A percentile compares a stretch with the other conserved stretches of the same genome.
phyloP scores from a whole-genome alignment of 2,329 filamentous ascomycete genomes.

The Zasmidium citrigriseum region DNA sequence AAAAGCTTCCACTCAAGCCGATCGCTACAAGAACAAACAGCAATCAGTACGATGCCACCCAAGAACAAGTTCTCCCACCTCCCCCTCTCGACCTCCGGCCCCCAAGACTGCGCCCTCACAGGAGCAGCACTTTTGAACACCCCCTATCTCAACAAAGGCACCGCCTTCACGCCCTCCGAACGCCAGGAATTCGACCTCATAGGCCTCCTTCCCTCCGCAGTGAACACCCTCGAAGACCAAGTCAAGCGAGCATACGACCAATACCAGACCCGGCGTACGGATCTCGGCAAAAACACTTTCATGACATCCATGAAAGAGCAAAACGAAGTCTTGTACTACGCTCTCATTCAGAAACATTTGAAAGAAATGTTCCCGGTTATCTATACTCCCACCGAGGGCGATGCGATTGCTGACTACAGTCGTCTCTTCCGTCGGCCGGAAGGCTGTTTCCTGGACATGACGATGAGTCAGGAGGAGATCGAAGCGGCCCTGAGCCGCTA shows the following conservation, averaged over 20 bases:
- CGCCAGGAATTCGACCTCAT: slow-evolving; percentile 68
- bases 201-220: slow-evolving; percentile 69
- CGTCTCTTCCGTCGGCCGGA: slow-evolving; percentile 74
- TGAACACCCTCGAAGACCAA: slow-evolving; percentile 77
- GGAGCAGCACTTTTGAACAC: slow-evolving; percentile 58
- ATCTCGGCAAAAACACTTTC: slow-evolving; percentile 83
- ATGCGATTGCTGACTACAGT: slow-evolving; percentile 84
- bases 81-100: slow-evolving; percentile 12
- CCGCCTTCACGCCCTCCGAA: slow-evolving; percentile 71
- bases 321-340: slow-evolving; percentile 80
- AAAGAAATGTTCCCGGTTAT: slow-evolving; percentile 90
- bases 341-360: slow-evolving; percentile 73
- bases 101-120: slow-evolving; percentile 9
- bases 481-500: slow-evolving; percentile 68
- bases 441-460: slow-evolving; percentile 78
- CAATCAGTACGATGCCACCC: too few species aligned
- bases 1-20: too few species aligned
- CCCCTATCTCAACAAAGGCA: slow-evolving; percentile 79
- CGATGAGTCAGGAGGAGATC: slow-evolving; percentile 62
- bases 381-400: slow-evolving; percentile 87
- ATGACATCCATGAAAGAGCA: slow-evolving; percentile 83
- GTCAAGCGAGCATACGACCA: slow-evolving; percentile 77
- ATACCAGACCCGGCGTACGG: slow-evolving; percentile 63
- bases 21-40: too few species aligned
- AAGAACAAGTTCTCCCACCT: slow-evolving; percentile 6